Conservation (phyloP, 2,329 filamentous ascomycete species). For the Kalmusia sp. region DNA sequence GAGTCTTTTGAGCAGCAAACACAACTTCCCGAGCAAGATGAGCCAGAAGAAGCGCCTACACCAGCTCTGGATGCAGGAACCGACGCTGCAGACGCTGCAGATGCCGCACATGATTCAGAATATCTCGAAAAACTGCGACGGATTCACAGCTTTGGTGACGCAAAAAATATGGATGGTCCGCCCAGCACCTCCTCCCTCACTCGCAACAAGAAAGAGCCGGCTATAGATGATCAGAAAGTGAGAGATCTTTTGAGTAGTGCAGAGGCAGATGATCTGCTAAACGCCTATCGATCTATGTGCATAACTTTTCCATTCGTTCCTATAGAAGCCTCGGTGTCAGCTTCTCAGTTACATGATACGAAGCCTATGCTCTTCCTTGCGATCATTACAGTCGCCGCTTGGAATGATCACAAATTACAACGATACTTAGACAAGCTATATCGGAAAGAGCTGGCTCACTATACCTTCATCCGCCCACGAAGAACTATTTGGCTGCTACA, state of each 20-base stretch:
- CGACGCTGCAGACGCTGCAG: constrained; percentile 14
- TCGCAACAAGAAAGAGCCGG: constrained; percentile 24
- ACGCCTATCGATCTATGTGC: constrained; percentile 38
- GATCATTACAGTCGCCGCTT: constrained; percentile 36
- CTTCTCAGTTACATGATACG: constrained; percentile 23
- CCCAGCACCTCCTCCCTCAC: constrained; percentile 20
- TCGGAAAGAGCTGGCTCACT: constrained; percentile 39
- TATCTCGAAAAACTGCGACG: constrained; percentile 33
- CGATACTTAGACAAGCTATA: constrained; percentile 34
- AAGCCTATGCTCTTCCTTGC: constrained; percentile 44
- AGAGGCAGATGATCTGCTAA: constrained; percentile 34
- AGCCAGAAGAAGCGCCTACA: background rate
- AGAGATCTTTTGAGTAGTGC: constrained; percentile 25
- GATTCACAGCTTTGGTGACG: constrained; percentile 33
- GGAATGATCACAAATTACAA: constrained; percentile 33
- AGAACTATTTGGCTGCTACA: constrained; percentile 39
- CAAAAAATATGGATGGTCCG: constrained; percentile 14
- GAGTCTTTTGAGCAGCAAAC: constrained; percentile 27
- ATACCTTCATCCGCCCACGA: constrained; percentile 37
- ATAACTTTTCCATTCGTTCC: constrained; percentile 41
- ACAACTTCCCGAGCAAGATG: background rate
- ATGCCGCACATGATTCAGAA: constrained; percentile 21
- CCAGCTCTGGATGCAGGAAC: constrained; percentile 12
- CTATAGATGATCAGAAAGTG: constrained; percentile 29
- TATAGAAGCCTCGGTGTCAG: constrained; percentile 20